Evolutionary conservation across 345 rosid species (phyloP).

Genomic region (Diplotaxis tenuifolia): DNA sequence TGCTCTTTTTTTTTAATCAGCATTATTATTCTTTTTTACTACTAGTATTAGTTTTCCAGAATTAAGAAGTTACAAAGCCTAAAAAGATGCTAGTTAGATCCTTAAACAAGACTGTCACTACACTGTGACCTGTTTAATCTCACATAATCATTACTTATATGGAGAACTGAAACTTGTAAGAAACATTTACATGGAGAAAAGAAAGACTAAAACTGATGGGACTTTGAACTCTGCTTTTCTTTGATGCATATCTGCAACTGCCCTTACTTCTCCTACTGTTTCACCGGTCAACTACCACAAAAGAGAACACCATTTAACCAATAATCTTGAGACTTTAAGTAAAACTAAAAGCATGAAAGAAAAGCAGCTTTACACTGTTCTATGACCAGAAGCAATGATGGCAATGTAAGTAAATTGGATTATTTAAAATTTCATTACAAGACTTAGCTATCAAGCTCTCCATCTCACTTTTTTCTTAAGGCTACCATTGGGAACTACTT

Average conservation of each 20-base stretch:
- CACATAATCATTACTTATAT: slow-evolving; percentile 30
- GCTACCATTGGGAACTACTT: not conserved
- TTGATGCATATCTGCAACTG: slow-evolving; percentile 99
- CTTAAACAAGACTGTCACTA: slow-evolving; percentile 28
- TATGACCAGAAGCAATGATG: slow-evolving; percentile 40
- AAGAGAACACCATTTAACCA: slow-evolving; percentile 12
- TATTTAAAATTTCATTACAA: slow-evolving; percentile 11
- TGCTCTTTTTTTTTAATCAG: slow-evolving; percentile 11
- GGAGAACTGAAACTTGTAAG: slow-evolving; percentile 25
- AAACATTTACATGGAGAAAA: not conserved
- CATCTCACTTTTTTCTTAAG: not conserved
- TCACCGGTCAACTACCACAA: slow-evolving; percentile 86
- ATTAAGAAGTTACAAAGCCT: slow-evolving; percentile 4
- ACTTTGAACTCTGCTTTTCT: slow-evolving; percentile 74
- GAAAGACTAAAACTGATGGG: slow-evolving; percentile 17
- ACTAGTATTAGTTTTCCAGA: not conserved
- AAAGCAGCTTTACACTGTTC: slow-evolving; percentile 38
- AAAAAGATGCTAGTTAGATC: slow-evolving; percentile 7
- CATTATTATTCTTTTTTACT: not conserved
- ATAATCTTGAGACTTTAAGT: slow-evolving; percentile 17
- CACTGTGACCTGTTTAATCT: slow-evolving; percentile 19
- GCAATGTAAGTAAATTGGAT: slow-evolving; percentile 28
- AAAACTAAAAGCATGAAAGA: slow-evolving; percentile 6
- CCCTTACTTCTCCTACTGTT: too few species aligned
- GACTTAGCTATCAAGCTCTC: slow-evolving; percentile 21